phyloP scores from a whole-genome alignment of 148 eudicot genomes.

The Vaccinium darrowii region DNA sequence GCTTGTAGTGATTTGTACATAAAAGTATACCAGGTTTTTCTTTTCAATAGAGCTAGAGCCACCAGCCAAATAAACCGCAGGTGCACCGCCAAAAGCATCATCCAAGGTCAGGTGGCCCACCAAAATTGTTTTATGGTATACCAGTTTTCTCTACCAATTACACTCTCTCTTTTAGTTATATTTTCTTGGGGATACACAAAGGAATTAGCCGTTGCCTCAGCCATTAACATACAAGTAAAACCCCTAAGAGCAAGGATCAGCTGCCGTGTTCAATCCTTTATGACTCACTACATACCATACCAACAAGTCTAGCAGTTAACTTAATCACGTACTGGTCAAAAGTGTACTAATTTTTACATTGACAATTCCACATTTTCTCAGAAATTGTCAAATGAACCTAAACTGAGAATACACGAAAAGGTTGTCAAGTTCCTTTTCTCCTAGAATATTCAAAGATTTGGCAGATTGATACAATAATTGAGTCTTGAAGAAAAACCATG shows the following conservation, averaged over 20 bases:
- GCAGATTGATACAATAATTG: neutral
- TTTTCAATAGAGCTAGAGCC: neutral
- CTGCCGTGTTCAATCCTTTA: neutral
- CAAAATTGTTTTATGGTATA: neutral
- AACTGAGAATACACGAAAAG: neutral
- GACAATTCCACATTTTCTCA: neutral
- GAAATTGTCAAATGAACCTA: neutral
- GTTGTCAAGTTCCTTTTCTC: neutral
- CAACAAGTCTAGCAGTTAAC: neutral
- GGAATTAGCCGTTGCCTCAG: neutral
- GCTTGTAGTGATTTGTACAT: neutral
- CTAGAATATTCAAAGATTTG: neutral
- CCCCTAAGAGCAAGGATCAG: neutral
- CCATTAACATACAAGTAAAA: neutral
- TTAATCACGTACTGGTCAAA: slow-evolving; percentile 2
- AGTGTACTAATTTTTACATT: neutral
- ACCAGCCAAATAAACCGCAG: neutral
- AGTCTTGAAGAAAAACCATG: neutral
- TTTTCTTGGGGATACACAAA: neutral
- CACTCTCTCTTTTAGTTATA: neutral
- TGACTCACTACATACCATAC: neutral
- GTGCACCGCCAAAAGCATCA: neutral
- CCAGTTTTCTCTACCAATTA: neutral
- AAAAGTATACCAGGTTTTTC: neutral
- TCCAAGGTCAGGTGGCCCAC: neutral